Conservation (phyloP, 768 basidiomycete species). For the Guyanaporus albipodus region DNA sequence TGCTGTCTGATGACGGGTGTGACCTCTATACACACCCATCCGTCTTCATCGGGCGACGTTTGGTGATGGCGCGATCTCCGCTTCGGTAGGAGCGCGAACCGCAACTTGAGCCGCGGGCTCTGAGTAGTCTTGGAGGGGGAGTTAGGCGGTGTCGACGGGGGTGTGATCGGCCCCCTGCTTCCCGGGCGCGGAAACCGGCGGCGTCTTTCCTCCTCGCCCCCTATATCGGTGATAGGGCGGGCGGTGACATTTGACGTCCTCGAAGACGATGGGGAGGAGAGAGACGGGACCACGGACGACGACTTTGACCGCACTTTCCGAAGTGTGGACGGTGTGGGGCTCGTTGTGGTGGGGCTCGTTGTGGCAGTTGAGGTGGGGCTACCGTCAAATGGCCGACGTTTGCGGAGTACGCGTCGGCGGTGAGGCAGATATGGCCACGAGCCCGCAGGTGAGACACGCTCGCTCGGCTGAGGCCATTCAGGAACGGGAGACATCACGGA, state of each 20-base stretch:
- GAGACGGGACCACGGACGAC: slow-evolving; percentile 4
- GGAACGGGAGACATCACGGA: too few species aligned
- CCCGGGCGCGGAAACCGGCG: slow-evolving; percentile 7
- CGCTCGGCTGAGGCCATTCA: neutral
- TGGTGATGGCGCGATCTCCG: slow-evolving; percentile 18
- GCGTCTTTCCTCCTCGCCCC: slow-evolving; percentile 1
- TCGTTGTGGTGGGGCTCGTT: too few species aligned
- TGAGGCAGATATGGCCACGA: slow-evolving; percentile 25
- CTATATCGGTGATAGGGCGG: too few species aligned
- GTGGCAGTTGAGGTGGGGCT: neutral
- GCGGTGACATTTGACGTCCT: neutral
- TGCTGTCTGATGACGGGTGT: slow-evolving; percentile 22
- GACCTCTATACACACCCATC: slow-evolving; percentile 32
- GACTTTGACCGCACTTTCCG: neutral
- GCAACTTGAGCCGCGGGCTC: slow-evolving; percentile 12
- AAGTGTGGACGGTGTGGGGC: slow-evolving; percentile 13
- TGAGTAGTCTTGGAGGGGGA: slow-evolving; percentile 19
- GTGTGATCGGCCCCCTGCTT: neutral
- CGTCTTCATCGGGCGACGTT: slow-evolving; percentile 17
- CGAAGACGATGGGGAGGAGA: neutral
- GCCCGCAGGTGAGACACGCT: slow-evolving; percentile 9
- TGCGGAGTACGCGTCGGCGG: slow-evolving; percentile 27
- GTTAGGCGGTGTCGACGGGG: slow-evolving; percentile 3
- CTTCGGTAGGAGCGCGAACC: slow-evolving; percentile 14
- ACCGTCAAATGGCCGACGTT: slow-evolving; percentile 23